A percentile compares a stretch with the other conserved stretches of the same genome.
phyloP scores from a whole-genome alignment of 352 stramenopile species.

The Phytophthora citricola region DNA sequence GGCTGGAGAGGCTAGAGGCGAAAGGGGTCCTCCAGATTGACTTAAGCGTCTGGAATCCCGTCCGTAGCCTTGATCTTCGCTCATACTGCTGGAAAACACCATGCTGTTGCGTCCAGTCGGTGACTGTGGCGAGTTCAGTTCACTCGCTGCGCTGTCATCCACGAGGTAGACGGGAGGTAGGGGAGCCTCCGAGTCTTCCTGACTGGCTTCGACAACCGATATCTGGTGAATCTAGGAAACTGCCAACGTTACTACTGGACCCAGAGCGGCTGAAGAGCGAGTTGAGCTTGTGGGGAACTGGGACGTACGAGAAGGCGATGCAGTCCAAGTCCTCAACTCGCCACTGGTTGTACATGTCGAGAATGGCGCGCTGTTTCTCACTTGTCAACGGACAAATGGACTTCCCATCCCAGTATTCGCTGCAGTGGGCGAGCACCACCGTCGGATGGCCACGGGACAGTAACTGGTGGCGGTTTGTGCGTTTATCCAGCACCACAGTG shows the following conservation, averaged over 20 bases:
- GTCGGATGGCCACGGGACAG: constrained; percentile 81
- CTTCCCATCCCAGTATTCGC: constrained; percentile 89
- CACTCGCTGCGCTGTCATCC: constrained; percentile 66
- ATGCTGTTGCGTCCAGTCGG: constrained; percentile 28
- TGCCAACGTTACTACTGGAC: constrained; percentile 23
- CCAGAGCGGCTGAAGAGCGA: constrained; percentile 48
- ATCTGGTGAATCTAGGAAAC: constrained; percentile 25
- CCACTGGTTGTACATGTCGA: constrained; percentile 92
- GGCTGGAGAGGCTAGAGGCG: constrained; percentile 38
- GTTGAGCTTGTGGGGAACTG: constrained; percentile 78
- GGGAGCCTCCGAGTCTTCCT: constrained; percentile 26
- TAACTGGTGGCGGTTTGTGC: constrained; percentile 80
- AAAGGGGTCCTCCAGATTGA: constrained; percentile 27
- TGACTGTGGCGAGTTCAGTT: constrained; percentile 50
- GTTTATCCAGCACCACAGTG: constrained; percentile 84
- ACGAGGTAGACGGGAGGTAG: constrained; percentile 85
- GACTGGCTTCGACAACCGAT: constrained; percentile 11
- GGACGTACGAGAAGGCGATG: constrained; percentile 84
- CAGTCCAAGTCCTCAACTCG: constrained; percentile 87
- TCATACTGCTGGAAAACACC: constrained; percentile 43
- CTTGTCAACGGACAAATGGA: constrained; percentile 85
- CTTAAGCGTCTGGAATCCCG: constrained; percentile 23
- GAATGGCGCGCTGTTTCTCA: constrained; percentile 80
- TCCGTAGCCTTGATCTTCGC: constrained; percentile 35
- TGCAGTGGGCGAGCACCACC: constrained; percentile 76